Percentiles rank a stretch among this genome's conserved stretches.
Conservation (phyloP, 352 stramenopile genomes). For the Aphanomyces euteiches region DNA sequence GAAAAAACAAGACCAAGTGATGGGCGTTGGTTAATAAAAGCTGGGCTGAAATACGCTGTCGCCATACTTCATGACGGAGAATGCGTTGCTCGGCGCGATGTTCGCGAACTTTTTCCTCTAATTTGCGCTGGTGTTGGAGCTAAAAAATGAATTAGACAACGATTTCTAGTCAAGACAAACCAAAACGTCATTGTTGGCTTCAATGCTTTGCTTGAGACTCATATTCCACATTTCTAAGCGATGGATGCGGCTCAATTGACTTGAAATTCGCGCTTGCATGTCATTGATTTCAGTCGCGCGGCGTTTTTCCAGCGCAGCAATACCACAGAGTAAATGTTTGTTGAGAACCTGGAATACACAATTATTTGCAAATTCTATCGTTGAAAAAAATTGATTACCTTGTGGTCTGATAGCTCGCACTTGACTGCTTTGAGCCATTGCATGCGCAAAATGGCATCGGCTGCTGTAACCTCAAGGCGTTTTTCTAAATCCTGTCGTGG, state of each 20-base stretch:
- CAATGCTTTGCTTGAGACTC: conserved; percentile 65
- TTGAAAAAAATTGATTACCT: conserved; percentile 20
- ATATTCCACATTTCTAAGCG: conserved; percentile 80
- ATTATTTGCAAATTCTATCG: neutral
- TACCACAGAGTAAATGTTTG: conserved; percentile 58
- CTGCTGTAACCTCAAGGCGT: conserved; percentile 29
- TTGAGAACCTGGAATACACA: conserved; percentile 41
- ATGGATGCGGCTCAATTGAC: conserved; percentile 67
- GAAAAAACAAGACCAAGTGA: conserved; percentile 63
- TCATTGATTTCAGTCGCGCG: conserved; percentile 71
- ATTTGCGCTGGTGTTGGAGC: conserved; percentile 48
- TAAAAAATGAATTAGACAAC: conserved; percentile 42
- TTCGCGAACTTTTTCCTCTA: conserved; percentile 22
- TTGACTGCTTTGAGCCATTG: conserved; percentile 71
- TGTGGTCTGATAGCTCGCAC: conserved; percentile 59
- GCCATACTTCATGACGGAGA: conserved; percentile 64
- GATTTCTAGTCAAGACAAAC: conserved; percentile 42
- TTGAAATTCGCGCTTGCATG: conserved; percentile 64
- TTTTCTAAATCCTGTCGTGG: conserved; percentile 40
- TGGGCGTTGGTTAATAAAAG: conserved; percentile 62
- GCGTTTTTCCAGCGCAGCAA: conserved; percentile 63
- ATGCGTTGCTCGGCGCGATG: conserved; percentile 39
- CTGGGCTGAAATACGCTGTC: conserved; percentile 63
- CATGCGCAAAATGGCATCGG: conserved; percentile 25
- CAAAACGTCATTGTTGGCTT: conserved; percentile 49